Conservation (phyloP, 139 green algal genomes). For the Chlorella sorokiniana region DNA sequence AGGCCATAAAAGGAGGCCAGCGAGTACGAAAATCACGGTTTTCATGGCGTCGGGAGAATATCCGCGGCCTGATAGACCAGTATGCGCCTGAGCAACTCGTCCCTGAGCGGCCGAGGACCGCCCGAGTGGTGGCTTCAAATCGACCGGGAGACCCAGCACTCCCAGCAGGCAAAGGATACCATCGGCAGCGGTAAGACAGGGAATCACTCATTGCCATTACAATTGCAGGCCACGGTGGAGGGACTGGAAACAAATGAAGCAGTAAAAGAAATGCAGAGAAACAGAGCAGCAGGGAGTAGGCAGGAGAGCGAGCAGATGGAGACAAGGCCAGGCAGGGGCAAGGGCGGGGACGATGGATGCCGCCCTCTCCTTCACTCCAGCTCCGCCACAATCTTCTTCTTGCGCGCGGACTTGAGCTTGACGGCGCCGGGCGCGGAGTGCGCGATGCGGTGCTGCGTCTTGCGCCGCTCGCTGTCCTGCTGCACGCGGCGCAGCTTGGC, state of each 20-base stretch:
- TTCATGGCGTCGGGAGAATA: no score
- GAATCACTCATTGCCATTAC: no score
- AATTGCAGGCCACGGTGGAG: no score
- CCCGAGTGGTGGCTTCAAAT: neutral
- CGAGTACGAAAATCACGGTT: neutral
- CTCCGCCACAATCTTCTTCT: conserved; percentile 89
- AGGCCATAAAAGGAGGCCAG: neutral
- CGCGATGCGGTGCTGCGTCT: conserved; percentile 72
- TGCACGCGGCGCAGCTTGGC: conserved; percentile 72
- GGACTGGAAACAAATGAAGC: neutral
- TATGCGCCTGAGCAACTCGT: neutral
- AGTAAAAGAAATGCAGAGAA: neutral
- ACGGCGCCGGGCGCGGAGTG: conserved; percentile 84
- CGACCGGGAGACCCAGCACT: neutral
- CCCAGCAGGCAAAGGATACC: neutral
- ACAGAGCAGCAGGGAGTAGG: neutral
- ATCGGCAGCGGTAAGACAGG: no score
- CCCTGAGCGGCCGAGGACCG: no score
- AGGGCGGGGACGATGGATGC: no score
- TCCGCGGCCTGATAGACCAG: no score
- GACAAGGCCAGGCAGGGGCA: neutral
- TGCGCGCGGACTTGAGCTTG: conserved; percentile 81
- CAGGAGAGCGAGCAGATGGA: no score
- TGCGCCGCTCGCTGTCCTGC: conserved; percentile 74
- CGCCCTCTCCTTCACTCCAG: conserved; percentile 62